Evolutionary conservation across 2,329 filamentous ascomycete genomes (phyloP).

Genomic region (Aureobasidium musti): DNA sequence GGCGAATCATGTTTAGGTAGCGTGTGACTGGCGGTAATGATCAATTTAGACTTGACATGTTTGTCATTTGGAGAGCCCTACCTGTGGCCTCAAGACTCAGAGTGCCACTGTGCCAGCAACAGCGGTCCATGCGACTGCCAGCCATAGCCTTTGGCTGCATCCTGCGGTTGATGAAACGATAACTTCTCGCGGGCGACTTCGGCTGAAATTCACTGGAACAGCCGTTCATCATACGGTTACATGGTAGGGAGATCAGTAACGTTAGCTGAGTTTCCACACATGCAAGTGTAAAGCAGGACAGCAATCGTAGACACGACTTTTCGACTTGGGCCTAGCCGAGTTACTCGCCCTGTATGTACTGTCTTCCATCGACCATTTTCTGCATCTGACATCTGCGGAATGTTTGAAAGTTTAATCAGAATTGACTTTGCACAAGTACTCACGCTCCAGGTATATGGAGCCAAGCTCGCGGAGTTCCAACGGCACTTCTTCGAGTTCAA

Average conservation of each 20-base stretch:
- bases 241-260: too few species aligned
- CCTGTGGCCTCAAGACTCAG: too few species aligned
- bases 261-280: background rate
- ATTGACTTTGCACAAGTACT: slow-evolving; percentile 2
- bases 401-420: background rate
- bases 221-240: background rate
- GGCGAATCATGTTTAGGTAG: too few species aligned
- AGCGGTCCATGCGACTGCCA: background rate
- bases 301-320: background rate
- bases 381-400: background rate
- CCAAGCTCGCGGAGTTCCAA: slow-evolving; percentile 18
- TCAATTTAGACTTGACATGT: too few species aligned
- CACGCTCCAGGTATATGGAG: background rate
- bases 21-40: too few species aligned
- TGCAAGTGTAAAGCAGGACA: background rate
- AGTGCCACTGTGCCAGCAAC: background rate
- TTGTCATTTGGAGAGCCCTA: too few species aligned
- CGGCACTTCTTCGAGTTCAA: slow-evolving; percentile 14
- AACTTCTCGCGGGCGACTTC: slow-evolving; percentile 4
- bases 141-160: background rate
- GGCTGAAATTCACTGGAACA: background rate
- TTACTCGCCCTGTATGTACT: background rate
- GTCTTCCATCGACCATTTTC: background rate
- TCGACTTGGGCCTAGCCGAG: background rate
- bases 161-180: slow-evolving; percentile 19